Conservation (phyloP, 345 rosid species). For the Fremontodendron californicum region DNA sequence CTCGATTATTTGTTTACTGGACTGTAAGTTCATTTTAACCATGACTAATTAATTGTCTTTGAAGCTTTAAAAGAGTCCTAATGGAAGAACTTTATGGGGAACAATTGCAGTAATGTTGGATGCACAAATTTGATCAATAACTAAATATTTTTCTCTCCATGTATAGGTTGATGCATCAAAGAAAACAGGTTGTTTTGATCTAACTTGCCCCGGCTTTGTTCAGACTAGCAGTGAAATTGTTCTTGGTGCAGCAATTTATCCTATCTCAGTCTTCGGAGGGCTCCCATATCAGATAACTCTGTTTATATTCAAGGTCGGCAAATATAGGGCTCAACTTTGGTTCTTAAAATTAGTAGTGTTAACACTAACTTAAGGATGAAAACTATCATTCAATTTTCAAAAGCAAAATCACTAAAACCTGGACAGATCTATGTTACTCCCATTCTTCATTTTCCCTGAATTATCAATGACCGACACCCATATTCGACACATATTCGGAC, state of each 20-base stretch:
- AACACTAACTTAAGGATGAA: too few relatives aligned
- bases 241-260: conserved; percentile 53
- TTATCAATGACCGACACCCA: too few relatives aligned
- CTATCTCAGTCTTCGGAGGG: conserved; percentile 33
- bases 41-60: background rate
- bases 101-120: too few relatives aligned
- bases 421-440: too few relatives aligned
- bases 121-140: background rate
- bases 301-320: conserved; percentile 41
- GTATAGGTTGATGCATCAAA: conserved; percentile 41
- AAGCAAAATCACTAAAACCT: background rate
- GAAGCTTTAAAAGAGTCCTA: background rate
- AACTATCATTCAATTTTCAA: background rate
- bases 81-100: background rate
- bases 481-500: too few relatives aligned
- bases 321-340: background rate
- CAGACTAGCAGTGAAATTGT: conserved; percentile 54
- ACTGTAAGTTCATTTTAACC: conserved; percentile 33
- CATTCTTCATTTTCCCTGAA: too few relatives aligned
- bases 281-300: conserved; percentile 49
- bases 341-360: too few relatives aligned
- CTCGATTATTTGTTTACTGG: conserved; percentile 51
- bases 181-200: conserved; percentile 57
- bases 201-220: conserved; percentile 57
- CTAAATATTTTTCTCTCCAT: background rate